These are phyloP conservation scores for Hordeum pubiflorum DNA, from an alignment of 202 grass and related monocot species.

Conservation along the genomic window DNA sequence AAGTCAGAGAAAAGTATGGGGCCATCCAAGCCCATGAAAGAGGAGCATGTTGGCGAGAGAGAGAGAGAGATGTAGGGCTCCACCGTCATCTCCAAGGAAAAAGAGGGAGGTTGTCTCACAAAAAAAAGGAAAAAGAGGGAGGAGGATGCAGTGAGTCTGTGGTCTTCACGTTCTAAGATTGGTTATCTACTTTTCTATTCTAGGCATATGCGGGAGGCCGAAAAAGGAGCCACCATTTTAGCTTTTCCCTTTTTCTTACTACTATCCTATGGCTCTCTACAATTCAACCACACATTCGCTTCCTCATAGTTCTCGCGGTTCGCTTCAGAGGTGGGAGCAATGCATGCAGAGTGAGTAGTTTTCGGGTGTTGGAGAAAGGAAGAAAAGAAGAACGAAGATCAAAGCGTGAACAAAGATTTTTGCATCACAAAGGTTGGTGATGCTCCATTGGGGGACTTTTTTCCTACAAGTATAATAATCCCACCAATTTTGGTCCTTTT, in stretches of 20 bases:
- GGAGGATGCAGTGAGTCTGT: neutral
- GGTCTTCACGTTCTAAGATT: slow-evolving; percentile 5
- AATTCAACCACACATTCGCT: slow-evolving; percentile 13
- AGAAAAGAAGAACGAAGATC: neutral
- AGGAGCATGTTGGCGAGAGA: too few species aligned
- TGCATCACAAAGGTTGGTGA: neutral
- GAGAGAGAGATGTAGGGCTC: too few species aligned
- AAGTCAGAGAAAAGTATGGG: too few species aligned
- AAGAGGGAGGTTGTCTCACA: too few species aligned
- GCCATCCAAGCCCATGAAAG: too few species aligned
- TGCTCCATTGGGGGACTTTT: neutral
- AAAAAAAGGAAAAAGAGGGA: too few species aligned
- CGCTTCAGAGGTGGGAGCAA: slow-evolving; percentile 6
- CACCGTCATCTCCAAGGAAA: too few species aligned
- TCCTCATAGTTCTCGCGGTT: slow-evolving; percentile 21
- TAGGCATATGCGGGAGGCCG: neutral
- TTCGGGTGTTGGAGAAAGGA: neutral
- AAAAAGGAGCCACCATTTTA: slow-evolving; percentile 21
- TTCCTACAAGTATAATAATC: neutral
- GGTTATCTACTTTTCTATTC: neutral
- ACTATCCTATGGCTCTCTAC: slow-evolving; percentile 20
- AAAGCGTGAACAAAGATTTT: neutral
- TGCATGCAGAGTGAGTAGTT: slow-evolving; percentile 2
- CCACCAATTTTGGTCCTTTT: neutral
- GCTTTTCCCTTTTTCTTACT: neutral